Conservation (phyloP, 1,284 basidiomycete genomes). For the Clitocybe nebularis region DNA sequence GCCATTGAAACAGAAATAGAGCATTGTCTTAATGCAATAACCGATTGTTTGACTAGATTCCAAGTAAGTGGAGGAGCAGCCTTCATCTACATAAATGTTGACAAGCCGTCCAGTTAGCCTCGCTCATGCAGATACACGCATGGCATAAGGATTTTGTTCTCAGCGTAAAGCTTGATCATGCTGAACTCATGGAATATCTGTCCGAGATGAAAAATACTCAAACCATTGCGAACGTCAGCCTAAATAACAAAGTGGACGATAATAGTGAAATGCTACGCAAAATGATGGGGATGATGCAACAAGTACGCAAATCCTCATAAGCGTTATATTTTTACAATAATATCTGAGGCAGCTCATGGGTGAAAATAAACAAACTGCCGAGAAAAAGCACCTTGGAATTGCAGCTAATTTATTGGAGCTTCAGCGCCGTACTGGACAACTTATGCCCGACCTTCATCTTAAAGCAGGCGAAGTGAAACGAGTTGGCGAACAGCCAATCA, state of each 20-base stretch:
- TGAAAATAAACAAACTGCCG: slow-evolving; percentile 28
- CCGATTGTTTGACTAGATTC: slow-evolving; percentile 15
- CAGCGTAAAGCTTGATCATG: slow-evolving; percentile 36
- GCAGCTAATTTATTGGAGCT: slow-evolving; percentile 45
- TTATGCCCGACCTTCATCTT: slow-evolving; percentile 47
- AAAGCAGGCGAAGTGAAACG: slow-evolving; percentile 47
- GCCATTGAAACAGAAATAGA: slow-evolving; percentile 33
- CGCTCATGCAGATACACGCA: slow-evolving; percentile 36
- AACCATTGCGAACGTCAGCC: slow-evolving; percentile 27
- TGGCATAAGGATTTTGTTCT: slow-evolving; percentile 43
- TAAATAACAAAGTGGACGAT: slow-evolving; percentile 24
- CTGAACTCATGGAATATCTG: slow-evolving; percentile 37
- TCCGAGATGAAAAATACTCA: slow-evolving; percentile 39
- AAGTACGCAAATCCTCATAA: slow-evolving; percentile 23
- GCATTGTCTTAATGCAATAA: slow-evolving; percentile 7
- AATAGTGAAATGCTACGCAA: slow-evolving; percentile 26
- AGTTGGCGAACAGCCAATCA: slow-evolving; percentile 42
- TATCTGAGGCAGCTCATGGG: slow-evolving; percentile 26
- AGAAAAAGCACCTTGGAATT: slow-evolving; percentile 37
- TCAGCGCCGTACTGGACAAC: slow-evolving; percentile 36
- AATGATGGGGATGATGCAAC: slow-evolving; percentile 45
- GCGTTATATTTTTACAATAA: neutral
- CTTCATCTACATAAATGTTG: no score
- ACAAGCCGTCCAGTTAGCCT: slow-evolving; percentile 37
- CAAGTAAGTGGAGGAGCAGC: slow-evolving; percentile 12